Conservation (phyloP, 352 stramenopile genomes). For the Ophiocytium majus region DNA sequence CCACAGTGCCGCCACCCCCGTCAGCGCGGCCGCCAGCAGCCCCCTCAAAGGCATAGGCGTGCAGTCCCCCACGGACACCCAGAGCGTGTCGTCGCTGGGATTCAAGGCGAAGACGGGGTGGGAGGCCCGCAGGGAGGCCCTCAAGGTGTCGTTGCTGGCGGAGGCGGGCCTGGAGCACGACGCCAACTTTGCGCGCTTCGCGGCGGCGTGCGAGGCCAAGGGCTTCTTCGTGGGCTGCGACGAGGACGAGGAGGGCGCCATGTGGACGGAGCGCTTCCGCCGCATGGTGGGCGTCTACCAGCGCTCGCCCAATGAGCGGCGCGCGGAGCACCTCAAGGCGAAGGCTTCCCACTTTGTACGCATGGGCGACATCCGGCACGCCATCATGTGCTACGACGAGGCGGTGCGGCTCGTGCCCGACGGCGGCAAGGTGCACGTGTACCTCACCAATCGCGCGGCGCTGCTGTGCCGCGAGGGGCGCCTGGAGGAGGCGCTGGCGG, state of each 20-base stretch:
- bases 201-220: background rate
- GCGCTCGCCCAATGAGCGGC: background rate
- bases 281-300: background rate
- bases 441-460: background rate
- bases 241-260: background rate
- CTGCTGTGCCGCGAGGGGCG: background rate
- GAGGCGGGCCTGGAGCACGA: background rate
- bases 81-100: too few species aligned
- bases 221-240: slow-evolving; percentile 21
- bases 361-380: background rate
- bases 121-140: too few species aligned
- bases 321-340: background rate
- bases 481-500: background rate
- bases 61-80: too few species aligned
- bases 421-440: background rate
- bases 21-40: too few species aligned
- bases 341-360: background rate
- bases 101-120: too few species aligned
- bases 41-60: too few species aligned
- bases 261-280: background rate
- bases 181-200: background rate
- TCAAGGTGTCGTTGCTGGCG: background rate
- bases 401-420: background rate
- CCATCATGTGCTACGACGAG: slow-evolving; percentile 6
- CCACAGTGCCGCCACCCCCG: too few species aligned